Conservation (phyloP, 805 yeast species). For the Pichia insulana region DNA sequence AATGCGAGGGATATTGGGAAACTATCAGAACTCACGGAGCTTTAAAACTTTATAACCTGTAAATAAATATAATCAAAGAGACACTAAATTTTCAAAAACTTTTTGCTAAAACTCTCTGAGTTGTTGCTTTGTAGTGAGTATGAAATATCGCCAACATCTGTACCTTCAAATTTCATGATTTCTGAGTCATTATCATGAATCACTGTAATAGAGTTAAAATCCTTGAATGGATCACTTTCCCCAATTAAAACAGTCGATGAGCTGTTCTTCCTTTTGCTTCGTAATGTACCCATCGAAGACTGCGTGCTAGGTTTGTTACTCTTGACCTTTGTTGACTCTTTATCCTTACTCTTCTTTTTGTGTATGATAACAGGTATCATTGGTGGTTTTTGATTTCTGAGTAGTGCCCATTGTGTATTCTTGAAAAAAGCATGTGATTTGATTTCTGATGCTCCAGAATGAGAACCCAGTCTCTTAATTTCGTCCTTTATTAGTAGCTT, state of each 20-base stretch:
- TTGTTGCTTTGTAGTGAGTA: conserved; percentile 39
- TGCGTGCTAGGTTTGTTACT: conserved; percentile 15
- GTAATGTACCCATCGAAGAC: conserved; percentile 37
- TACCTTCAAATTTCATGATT: conserved; percentile 39
- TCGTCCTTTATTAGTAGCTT: conserved; percentile 86
- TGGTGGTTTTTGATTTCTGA: conserved; percentile 91
- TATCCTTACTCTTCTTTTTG: conserved; percentile 15
- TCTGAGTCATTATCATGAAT: conserved; percentile 55
- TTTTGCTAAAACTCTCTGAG: conserved; percentile 10
- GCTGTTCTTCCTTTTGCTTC: conserved; percentile 27
- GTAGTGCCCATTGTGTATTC: conserved; percentile 87
- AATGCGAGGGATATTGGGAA: conserved; percentile 5
- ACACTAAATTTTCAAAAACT: conserved; percentile 23
- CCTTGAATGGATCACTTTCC: conserved; percentile 65
- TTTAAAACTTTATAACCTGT: conserved; percentile 7
- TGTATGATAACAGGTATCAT: conserved; percentile 70
- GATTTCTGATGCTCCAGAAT: conserved; percentile 91
- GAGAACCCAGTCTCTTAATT: conserved; percentile 78
- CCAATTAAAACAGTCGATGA: conserved; percentile 16
- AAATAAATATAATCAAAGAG: neutral
- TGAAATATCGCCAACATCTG: conserved; percentile 45
- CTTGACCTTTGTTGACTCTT: conserved; percentile 7
- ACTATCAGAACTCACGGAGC: conserved; percentile 18
- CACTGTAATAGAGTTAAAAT: conserved; percentile 78
- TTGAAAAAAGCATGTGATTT: conserved; percentile 89